Percentiles rank a stretch among this genome's conserved stretches.
These are phyloP conservation scores for Leptoxyphium fumago DNA, from an alignment of 2,329 filamentous ascomycete genomes.

Conservation along the genomic window DNA sequence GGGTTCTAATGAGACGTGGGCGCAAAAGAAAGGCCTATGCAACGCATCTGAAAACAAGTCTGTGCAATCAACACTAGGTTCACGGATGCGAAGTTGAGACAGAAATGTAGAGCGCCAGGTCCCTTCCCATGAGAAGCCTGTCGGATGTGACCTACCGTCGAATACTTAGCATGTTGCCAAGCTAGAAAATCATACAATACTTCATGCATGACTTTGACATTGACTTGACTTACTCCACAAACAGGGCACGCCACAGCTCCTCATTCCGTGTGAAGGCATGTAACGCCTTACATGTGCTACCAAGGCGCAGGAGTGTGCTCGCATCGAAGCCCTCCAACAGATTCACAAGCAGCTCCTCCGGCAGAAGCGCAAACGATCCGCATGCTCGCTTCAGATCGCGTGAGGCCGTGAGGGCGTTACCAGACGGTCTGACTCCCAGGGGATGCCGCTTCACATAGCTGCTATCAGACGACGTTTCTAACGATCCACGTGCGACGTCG, in stretches of 20 bases:
- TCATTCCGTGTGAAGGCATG: conserved; percentile 75
- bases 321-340: conserved; percentile 63
- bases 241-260: conserved; percentile 78
- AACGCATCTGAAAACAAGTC: conserved; percentile 81
- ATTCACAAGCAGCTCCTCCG: conserved; percentile 66
- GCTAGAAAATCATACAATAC: not conserved
- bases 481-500: conserved; percentile 4
- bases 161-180: conserved; percentile 16
- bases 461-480: conserved; percentile 19
- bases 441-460: conserved; percentile 57
- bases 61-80: conserved; percentile 52
- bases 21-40: conserved; percentile 81
- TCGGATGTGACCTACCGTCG: conserved; percentile 27
- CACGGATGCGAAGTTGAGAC: conserved; percentile 37
- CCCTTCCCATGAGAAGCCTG: conserved; percentile 53
- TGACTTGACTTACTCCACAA: conserved; percentile 56
- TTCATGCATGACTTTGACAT: conserved; percentile 3
- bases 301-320: conserved; percentile 46
- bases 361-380: conserved; percentile 52
- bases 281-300: conserved; percentile 67
- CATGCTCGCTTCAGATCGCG: conserved; percentile 51
- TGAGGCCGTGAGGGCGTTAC: conserved; percentile 59
- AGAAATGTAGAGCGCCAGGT: conserved; percentile 75
- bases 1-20: conserved; percentile 52
- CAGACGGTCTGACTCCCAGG: conserved; percentile 69